Percentiles rank a stretch among this genome's conserved stretches.
phyloP scores from a whole-genome alignment of 73 alveolate genomes.

The Blepharisma japonicum region DNA sequence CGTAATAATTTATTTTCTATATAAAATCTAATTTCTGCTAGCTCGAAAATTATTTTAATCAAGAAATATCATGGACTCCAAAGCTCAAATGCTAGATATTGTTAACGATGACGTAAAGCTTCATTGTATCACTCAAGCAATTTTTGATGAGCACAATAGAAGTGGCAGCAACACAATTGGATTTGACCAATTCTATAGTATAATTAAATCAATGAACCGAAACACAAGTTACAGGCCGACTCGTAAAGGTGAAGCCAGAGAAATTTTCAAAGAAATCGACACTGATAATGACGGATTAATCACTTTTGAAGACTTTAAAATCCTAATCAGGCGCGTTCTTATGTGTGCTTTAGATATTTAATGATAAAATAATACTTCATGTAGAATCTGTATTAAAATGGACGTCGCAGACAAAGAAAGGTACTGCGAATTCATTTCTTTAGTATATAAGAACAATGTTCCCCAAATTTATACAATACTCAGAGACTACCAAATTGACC shows the following conservation, averaged over 20 bases:
- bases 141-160: neutral
- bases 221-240: constrained; percentile 21
- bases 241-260: neutral
- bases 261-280: constrained; percentile 8
- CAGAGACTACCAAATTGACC: neutral
- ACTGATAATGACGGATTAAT: constrained; percentile 12
- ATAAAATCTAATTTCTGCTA: no score
- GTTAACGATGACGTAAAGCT: constrained; percentile 7
- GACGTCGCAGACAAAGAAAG: no score
- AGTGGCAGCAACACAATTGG: neutral
- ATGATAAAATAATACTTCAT: neutral
- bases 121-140: constrained; percentile 7
- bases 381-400: no score
- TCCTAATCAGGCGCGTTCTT: neutral
- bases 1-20: no score
- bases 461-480: neutral
- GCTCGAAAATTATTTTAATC: no score
- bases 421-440: no score
- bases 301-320: neutral
- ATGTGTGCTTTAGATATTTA: constrained; percentile 12
- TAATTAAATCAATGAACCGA: neutral
- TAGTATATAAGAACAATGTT: no score
- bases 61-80: neutral
- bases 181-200: neutral
- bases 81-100: neutral